Evolutionary conservation across 2,329 filamentous ascomycete species (phyloP).

Genomic region (Pyrenophora seminiperda): DNA sequence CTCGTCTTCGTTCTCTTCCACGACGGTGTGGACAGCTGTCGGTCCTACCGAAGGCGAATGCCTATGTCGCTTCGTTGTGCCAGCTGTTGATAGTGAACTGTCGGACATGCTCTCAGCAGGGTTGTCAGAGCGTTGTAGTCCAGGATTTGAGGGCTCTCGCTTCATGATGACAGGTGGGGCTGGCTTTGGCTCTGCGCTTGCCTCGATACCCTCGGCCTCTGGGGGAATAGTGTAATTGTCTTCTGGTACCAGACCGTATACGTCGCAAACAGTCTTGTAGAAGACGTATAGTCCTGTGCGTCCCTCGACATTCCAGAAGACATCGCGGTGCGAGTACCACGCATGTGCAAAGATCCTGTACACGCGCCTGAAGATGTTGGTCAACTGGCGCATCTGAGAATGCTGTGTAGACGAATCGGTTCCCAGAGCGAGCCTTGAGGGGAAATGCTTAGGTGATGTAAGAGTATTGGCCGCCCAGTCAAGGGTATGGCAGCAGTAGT

Average conservation of each 20-base stretch:
- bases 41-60: slow-evolving; percentile 81
- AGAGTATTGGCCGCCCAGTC: slow-evolving; percentile 97
- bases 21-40: slow-evolving; percentile 74
- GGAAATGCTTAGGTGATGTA: slow-evolving; percentile 93
- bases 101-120: slow-evolving; percentile 42
- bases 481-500: slow-evolving; percentile 98
- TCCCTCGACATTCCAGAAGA: slow-evolving; percentile 92
- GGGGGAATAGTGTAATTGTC: slow-evolving; percentile 96
- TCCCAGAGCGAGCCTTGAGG: slow-evolving; percentile 74
- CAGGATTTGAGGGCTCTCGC: slow-evolving; percentile 40
- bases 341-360: slow-evolving; percentile 98
- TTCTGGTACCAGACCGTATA: slow-evolving; percentile 83
- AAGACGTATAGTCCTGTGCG: slow-evolving; percentile 93
- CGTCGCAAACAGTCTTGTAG: slow-evolving; percentile 96
- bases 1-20: slow-evolving; percentile 82
- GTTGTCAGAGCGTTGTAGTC: slow-evolving; percentile 26
- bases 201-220: slow-evolving; percentile 79
- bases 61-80: slow-evolving; percentile 82
- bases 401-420: slow-evolving; percentile 46
- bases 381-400: slow-evolving; percentile 77
- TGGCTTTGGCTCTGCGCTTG: slow-evolving; percentile 52
- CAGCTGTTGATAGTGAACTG: slow-evolving; percentile 59
- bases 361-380: slow-evolving; percentile 91
- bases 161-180: slow-evolving; percentile 43
- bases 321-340: slow-evolving; percentile 95